Conservation (phyloP, 2,329 filamentous ascomycete genomes). For the Chrysoporthe cubensis region DNA sequence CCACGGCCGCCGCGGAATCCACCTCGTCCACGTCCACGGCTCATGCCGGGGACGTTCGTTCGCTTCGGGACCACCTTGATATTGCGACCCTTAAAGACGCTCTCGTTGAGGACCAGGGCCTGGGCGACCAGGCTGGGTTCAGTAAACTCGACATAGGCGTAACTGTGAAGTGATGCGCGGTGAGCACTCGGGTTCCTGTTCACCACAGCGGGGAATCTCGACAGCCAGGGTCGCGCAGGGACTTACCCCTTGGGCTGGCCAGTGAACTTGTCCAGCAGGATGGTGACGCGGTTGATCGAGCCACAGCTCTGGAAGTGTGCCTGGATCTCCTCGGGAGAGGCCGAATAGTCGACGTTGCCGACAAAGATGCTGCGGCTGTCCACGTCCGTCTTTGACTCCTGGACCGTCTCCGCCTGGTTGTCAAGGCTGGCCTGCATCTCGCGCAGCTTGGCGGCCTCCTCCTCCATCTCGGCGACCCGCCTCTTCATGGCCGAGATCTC, state of each 20-base stretch:
- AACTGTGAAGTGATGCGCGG: constrained; percentile 57
- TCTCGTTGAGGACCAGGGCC: constrained; percentile 87
- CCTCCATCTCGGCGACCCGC: constrained; percentile 87
- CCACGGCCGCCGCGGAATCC: constrained; percentile 56
- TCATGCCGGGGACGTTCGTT: constrained; percentile 95
- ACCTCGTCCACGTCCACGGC: constrained; percentile 68
- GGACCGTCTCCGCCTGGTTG: constrained; percentile 78
- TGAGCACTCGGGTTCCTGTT: constrained; percentile 26
- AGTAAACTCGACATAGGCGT: constrained; percentile 79
- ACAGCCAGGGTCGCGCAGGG: background rate
- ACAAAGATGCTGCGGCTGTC: constrained; percentile 97
- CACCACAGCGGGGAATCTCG: background rate
- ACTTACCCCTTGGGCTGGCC: constrained; percentile 97
- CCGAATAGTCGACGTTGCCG: constrained; percentile 97
- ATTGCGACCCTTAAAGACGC: constrained; percentile 90
- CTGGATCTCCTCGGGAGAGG: constrained; percentile 96
- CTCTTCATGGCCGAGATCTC: constrained; percentile 88
- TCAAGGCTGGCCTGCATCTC: constrained; percentile 89
- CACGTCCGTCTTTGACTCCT: constrained; percentile 94
- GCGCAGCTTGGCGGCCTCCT: constrained; percentile 81
- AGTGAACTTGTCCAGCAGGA: constrained; percentile 96
- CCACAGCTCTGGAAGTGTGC: constrained; percentile 97
- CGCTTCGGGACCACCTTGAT: constrained; percentile 95
- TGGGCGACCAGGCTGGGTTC: constrained; percentile 19
- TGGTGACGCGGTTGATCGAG: constrained; percentile 97